These are phyloP conservation scores for Coccomyxa sp. DNA, from an alignment of 139 green algal species.

Conservation along the genomic window DNA sequence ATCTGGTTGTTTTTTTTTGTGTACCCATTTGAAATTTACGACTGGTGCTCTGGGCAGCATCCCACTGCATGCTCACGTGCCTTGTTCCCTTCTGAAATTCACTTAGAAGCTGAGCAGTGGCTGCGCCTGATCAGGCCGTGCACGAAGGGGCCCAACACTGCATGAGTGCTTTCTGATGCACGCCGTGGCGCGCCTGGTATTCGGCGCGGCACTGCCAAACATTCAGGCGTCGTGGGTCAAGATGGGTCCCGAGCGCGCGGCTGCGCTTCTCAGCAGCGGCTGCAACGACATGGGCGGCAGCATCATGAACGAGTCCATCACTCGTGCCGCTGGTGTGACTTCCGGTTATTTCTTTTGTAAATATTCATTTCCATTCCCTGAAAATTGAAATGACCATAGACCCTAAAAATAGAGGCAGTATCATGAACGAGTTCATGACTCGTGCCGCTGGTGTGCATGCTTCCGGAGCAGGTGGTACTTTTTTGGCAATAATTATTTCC, in stretches of 20 bases:
- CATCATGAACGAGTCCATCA: conserved; percentile 94
- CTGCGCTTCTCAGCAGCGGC: conserved; percentile 61
- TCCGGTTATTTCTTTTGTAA: neutral
- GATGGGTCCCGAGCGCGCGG: conserved; percentile 72
- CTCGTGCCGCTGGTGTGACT: conserved; percentile 57
- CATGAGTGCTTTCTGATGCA: conserved; percentile 79
- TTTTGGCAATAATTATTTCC: neutral
- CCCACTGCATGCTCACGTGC: too few relatives aligned
- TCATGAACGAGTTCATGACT: conserved; percentile 95
- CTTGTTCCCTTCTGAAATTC: too few relatives aligned
- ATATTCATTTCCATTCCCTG: too few relatives aligned
- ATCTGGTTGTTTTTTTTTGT: too few relatives aligned
- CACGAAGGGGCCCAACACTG: conserved; percentile 71
- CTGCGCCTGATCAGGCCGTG: conserved; percentile 17
- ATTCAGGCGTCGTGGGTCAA: conserved; percentile 81
- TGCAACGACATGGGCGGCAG: conserved; percentile 90
- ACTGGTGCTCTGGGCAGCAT: too few relatives aligned
- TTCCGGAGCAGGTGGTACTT: neutral
- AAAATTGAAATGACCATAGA: too few relatives aligned
- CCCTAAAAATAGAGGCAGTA: too few relatives aligned
- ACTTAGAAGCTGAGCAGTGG: too few relatives aligned
- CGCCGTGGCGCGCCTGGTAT: conserved; percentile 48
- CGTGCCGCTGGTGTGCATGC: conserved; percentile 27
- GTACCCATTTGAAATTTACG: too few relatives aligned
- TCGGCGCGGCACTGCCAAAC: conserved; percentile 25